Evolutionary conservation across 164 flowering plant species (phyloP).

Genomic region (Euptelea pleiosperma): DNA sequence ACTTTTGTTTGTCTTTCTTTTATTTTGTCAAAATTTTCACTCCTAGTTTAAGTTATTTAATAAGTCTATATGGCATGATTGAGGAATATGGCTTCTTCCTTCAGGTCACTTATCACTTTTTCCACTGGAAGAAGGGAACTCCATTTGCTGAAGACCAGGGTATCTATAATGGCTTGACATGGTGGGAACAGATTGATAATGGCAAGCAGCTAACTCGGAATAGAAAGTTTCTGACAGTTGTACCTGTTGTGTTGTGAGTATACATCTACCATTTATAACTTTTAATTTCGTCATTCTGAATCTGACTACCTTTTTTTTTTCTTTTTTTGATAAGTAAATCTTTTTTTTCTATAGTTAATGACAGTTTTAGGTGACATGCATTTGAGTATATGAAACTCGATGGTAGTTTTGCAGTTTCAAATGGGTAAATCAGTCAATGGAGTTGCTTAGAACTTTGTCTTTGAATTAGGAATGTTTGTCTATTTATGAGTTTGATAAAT

Average conservation of each 20-base stretch:
- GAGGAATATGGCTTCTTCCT: slow-evolving; percentile 4
- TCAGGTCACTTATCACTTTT: slow-evolving; percentile 55
- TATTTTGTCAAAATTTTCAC: not conserved
- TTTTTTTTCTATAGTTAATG: too few species aligned
- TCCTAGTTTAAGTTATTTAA: not conserved
- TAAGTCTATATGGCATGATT: not conserved
- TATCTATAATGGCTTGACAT: slow-evolving; percentile 62
- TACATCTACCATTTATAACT: not conserved
- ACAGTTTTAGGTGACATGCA: too few species aligned
- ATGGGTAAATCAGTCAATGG: too few species aligned
- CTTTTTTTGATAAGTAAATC: too few species aligned
- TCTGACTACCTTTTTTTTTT: not conserved
- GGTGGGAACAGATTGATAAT: slow-evolving; percentile 81
- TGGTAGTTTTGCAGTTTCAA: too few species aligned
- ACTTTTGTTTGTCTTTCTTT: not conserved
- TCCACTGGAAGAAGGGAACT: slow-evolving; percentile 78
- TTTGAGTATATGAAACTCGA: too few species aligned
- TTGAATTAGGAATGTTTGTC: too few species aligned
- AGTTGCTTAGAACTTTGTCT: too few species aligned
- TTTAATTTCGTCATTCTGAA: too few species aligned
- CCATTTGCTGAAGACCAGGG: slow-evolving; percentile 81
- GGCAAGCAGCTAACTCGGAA: slow-evolving; percentile 70
- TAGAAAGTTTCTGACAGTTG: slow-evolving; percentile 62
- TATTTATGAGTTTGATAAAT: too few species aligned
- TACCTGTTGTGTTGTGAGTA: slow-evolving; percentile 68